Evolutionary conservation across 1,284 basidiomycete genomes (phyloP).

Genomic region (Boletus hoseneyae): DNA sequence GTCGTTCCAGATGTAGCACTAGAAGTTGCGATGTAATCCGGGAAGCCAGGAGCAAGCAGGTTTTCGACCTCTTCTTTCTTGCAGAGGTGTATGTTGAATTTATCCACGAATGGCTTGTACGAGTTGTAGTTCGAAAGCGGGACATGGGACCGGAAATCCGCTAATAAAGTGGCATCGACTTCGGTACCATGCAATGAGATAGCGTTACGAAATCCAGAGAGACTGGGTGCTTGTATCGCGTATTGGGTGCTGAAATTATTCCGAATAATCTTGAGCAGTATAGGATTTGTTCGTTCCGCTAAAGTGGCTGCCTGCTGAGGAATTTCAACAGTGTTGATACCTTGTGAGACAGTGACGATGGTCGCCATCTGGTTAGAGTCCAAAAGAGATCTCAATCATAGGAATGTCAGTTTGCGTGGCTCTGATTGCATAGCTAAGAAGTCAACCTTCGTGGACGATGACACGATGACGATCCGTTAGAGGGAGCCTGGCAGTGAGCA

Average conservation of each 20-base stretch:
- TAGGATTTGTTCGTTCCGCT: background rate
- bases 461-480: too few species aligned
- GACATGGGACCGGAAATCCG: slow-evolving; percentile 13
- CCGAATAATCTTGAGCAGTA: slow-evolving; percentile 6
- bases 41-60: slow-evolving; percentile 21
- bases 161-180: slow-evolving; percentile 5
- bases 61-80: slow-evolving; percentile 15
- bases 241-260: slow-evolving; percentile 15
- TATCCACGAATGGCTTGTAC: slow-evolving; percentile 20
- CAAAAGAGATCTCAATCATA: too few species aligned
- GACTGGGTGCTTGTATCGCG: background rate
- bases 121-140: slow-evolving; percentile 19
- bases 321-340: too few species aligned
- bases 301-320: background rate
- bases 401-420: too few species aligned
- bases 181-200: slow-evolving; percentile 3
- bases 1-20: slow-evolving; percentile 13
- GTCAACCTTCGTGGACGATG: too few species aligned
- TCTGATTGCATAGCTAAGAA: too few species aligned
- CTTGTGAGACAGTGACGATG: background rate
- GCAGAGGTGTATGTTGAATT: slow-evolving; percentile 8
- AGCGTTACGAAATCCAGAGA: slow-evolving; percentile 3
- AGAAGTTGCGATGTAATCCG: background rate
- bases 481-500: too few species aligned
- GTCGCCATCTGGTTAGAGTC: background rate